Evolutionary conservation across 805 yeast genomes (phyloP).

Genomic region (Candida easanensis): DNA sequence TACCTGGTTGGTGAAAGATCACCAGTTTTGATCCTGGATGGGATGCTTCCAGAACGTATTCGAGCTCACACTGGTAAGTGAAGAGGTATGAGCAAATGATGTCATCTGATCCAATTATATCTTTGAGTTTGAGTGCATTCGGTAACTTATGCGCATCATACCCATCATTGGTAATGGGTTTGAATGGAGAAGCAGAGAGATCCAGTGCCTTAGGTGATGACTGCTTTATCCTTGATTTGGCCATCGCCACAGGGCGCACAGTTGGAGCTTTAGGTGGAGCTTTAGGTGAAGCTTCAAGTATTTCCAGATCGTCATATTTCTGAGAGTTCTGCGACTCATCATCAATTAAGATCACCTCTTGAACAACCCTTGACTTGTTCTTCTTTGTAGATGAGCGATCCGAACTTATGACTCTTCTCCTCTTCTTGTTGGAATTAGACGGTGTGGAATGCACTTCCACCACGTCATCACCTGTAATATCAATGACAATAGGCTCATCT

Average conservation of each 20-base stretch:
- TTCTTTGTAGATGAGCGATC: background rate
- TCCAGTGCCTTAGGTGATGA: background rate
- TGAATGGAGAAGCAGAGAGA: constrained; percentile 16
- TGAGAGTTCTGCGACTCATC: background rate
- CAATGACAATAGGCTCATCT: background rate
- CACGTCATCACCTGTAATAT: background rate
- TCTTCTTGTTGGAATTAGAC: background rate
- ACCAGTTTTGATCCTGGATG: constrained; percentile 18
- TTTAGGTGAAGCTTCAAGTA: background rate
- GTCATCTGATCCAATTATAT: constrained; percentile 33
- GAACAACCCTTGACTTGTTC: background rate
- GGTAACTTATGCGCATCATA: constrained; percentile 18
- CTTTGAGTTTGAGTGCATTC: constrained; percentile 26
- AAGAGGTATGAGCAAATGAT: constrained; percentile 42
- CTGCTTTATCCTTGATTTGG: no score
- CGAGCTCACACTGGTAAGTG: constrained; percentile 46
- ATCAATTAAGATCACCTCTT: background rate
- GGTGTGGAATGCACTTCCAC: background rate
- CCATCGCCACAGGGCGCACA: no score
- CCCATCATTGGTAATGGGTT: constrained; percentile 19
- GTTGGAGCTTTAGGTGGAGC: no score
- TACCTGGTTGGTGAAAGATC: constrained; percentile 33
- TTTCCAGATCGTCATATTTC: background rate
- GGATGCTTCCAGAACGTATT: constrained; percentile 27
- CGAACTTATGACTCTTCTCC: background rate